Base-by-base conservation (phyloP, 192 early-diverging fungal genomes). In the Rhizoclosmatium sp. region DNA sequence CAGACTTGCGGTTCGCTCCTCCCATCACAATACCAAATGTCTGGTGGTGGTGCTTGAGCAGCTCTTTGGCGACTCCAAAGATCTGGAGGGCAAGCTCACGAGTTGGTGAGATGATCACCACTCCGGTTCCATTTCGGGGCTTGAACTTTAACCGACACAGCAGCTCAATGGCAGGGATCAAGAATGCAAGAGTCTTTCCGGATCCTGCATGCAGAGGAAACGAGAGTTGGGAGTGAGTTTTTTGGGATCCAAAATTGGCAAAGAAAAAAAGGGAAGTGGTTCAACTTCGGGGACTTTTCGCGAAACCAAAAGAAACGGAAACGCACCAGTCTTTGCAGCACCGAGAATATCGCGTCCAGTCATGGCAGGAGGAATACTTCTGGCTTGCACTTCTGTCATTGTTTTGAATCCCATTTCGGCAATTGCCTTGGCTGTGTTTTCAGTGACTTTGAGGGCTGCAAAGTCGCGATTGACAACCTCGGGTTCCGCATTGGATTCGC, bases 1-100 rank as follows among this genome's bases (percentile, higher is more conserved):
- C 97, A 46, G 96, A 96, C 78, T 93, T 93, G 78, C 97, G 90
- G 84, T 98, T 98, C 14, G 97, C 97, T 47, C 98, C 98, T 62
- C 98, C 98, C 90, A 99, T 99, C 47, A 99, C 94, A 79, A 99
- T 95, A 62, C 98, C 98, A 82, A 96, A 99, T 9, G 98, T 99
- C 81, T 99, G 95, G 66, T 94, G 91, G 82, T 99, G 98, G 87
- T 94, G 92, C 83, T 94, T 93, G 78, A 96, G 82, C 65, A 99
- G 88, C 49, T 99, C 96, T 71, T 97, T 96, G 31, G 95, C 96
- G 31, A 99, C 98, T 12, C 98, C 97, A 88, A 97, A 96, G 80
- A 99, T 98, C 84, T 99, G 98, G 71, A 99, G 88, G 42, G 98
- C 98, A 71, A 99, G 90, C 87, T 99, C 98, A 78, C 98, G 93